These are phyloP conservation scores for Lithospermum erythrorhizon DNA, from an alignment of 257 asterid genomes.

Conservation along the genomic window DNA sequence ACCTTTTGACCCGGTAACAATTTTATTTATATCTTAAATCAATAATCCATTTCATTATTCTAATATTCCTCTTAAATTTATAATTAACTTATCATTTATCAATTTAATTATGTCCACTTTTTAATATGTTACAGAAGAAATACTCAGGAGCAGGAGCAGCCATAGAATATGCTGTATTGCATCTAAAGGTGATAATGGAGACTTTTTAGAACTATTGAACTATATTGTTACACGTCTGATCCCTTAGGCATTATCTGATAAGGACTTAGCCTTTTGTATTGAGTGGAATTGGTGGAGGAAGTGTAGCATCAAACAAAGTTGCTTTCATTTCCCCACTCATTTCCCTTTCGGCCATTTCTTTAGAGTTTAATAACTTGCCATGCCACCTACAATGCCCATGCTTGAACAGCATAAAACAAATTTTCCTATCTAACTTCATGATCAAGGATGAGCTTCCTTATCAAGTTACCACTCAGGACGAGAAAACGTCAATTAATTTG, in stretches of 20 bases:
- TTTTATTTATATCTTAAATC: no score
- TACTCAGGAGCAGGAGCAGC: conserved; percentile 84
- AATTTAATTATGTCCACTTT: background rate
- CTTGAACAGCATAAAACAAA: background rate
- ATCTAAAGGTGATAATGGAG: conserved; percentile 46
- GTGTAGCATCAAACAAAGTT: conserved; percentile 1
- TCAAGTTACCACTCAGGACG: no score
- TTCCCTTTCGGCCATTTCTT: background rate
- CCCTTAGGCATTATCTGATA: background rate
- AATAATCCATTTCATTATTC: no score
- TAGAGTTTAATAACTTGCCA: background rate
- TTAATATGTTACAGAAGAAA: conserved; percentile 36
- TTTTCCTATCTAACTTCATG: background rate
- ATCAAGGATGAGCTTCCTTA: no score
- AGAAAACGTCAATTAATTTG: no score
- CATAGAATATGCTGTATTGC: conserved; percentile 80
- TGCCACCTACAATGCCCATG: background rate
- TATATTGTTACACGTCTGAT: conserved; percentile 10
- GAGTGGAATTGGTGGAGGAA: conserved; percentile 15
- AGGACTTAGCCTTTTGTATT: background rate
- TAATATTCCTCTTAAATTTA: no score
- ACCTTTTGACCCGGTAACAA: conserved; percentile 29
- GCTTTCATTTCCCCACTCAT: background rate
- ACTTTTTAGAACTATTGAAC: conserved; percentile 1
- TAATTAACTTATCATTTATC: no score